Evolutionary conservation across 257 asterid species (phyloP), one percentile per base, ranked within the genome.

Genomic region (Salvia miltiorrhiza): DNA sequence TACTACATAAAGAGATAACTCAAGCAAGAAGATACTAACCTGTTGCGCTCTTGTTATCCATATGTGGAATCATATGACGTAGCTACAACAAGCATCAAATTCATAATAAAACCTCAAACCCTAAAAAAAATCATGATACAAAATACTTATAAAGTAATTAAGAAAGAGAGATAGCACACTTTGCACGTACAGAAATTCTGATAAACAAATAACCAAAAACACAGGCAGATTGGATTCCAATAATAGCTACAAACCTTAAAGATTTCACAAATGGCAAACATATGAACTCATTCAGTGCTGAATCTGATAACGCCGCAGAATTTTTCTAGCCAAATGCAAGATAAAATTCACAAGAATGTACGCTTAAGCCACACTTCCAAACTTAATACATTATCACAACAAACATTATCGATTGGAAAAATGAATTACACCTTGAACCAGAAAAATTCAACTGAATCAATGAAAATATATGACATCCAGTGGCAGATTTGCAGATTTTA

Each of bases 41-140:
- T 57, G 59, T 11, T 3, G 66, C 57, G 7, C 37, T 39, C 4
- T 48, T 7, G 47, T 39, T 8, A 58, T 28, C 67, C 33, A 2
- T 5, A 37, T 13, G 39, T 13, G 7, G 54, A 37, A 35, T 35
- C 21, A 66, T 35, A 40, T 8, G 37, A 14, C 39, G 7, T 17
- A n/a, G 45, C 47, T 21, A 50, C 54, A 69, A 50, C 54, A 69
- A 69, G 16, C 49, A 50, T 40, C 49, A 53, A 54, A 35, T 9
- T 35, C 59, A 50, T 33, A 37, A 23, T 26, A 6, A 35, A 35
- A 12, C 28, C 14, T n/a, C 2, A 32, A 32, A 3, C n/a, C n/a
- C n/a, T n/a, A 23, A 9, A 20, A 2, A 54, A 7, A 37, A 28
- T n/a, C 43, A 2, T 39, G 49, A 40, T 24, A 39, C 64, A 63